Evolutionary conservation across 176 grass and related monocot species (phyloP), one percentile per base, ranked within the genome.

Genomic region (Aechmea fasciata): DNA sequence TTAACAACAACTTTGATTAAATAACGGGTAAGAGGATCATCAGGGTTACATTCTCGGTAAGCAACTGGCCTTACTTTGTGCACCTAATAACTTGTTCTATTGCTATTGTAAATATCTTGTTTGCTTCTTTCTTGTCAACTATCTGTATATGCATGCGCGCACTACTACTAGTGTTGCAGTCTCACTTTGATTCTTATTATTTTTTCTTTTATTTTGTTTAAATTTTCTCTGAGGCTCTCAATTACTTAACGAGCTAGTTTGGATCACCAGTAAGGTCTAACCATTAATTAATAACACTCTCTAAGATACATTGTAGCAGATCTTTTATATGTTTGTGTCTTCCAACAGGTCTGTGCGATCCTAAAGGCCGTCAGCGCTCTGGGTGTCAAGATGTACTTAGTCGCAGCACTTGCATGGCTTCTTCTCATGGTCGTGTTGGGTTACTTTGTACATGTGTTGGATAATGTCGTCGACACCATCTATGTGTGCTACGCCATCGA

Each of bases 401-500:
- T 85, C 11, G 73, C 83, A 69, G 78, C 73, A 47, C 18, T 85
- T 2, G 65, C 78, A 47, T 81, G 73, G 73, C 15, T 77, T 51
- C 64, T 85, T 48, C 77, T 85, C 23, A 77, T 81, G 53, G 73
- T 70, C 51, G 63, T 85, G 14, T 78, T 85, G 65, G 51, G 78
- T 47, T 85, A 81, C 51, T 73, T 81, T 50, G 68, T 81, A 15
- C 63, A 81, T 64, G 83, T 85, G 18, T 72, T 85, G 59, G 83
- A 85, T 80, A 81, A 77, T 20, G 78, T 85, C 9, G 65, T 85
- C 18, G 83, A 85, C 52, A 68, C 73, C 11, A 26, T 77, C 29
- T 85, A 85, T 47, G 66, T 85, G 11, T 85, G 83, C 63, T 85
- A 85, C 54, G 78, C 83, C 8, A 81, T 85, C 22, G 83, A 85